Conservation (phyloP, 2,329 filamentous ascomycete genomes). For the Fusarium sp. region DNA sequence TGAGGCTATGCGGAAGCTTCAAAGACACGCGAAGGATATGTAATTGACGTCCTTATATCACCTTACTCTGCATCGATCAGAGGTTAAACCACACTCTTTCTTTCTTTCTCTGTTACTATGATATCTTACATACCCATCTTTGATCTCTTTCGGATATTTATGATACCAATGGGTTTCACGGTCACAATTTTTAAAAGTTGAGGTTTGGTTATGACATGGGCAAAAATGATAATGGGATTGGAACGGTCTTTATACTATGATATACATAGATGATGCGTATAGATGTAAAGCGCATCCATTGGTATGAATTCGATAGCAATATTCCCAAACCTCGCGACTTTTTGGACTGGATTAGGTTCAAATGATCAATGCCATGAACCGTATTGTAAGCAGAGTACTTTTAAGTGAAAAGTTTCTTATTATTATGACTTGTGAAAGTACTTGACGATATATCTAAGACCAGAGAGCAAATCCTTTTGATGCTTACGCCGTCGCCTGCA, state of each 20-base stretch:
- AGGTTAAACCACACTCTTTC: constrained; percentile 9
- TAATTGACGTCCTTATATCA: not conserved
- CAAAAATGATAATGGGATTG: constrained; percentile 26
- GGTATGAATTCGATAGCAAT: constrained; percentile 26
- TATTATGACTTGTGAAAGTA: constrained; percentile 18
- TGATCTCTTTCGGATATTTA: constrained; percentile 28
- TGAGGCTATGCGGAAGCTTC: constrained; percentile 84
- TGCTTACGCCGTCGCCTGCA: constrained; percentile 35
- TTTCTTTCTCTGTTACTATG: constrained; percentile 4
- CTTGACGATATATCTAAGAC: constrained; percentile 3
- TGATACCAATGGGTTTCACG: constrained; percentile 45
- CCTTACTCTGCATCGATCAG: not conserved
- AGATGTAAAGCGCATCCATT: constrained; percentile 10
- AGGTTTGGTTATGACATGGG: constrained; percentile 17
- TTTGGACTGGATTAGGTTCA: not conserved
- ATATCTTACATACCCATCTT: constrained; percentile 29
- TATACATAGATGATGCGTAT: constrained; percentile 22
- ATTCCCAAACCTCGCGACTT: constrained; percentile 1
- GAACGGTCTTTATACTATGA: constrained; percentile 22
- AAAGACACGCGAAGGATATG: constrained; percentile 58
- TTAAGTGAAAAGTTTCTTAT: not conserved
- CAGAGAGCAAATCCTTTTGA: constrained; percentile 2
- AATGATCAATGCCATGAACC: not conserved
- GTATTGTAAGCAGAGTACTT: not conserved
- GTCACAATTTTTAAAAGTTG: constrained; percentile 15